A percentile compares a stretch with the other conserved stretches of the same genome.
Conservation (phyloP, 2,329 filamentous ascomycete genomes). For the Trichoderma harzianum region DNA sequence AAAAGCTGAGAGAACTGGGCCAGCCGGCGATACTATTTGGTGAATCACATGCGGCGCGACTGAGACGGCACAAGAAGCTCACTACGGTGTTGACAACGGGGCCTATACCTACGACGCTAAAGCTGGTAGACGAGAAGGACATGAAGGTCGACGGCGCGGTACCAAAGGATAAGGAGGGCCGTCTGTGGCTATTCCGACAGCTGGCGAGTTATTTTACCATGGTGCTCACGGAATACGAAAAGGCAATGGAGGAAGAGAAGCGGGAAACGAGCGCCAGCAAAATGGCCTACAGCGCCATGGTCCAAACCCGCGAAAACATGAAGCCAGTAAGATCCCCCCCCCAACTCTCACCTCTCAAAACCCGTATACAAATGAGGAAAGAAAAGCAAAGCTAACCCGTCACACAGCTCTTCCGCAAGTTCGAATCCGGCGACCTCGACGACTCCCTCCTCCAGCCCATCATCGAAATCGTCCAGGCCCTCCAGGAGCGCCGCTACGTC, state of each 20-base stretch:
- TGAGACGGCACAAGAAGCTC: slow-evolving; percentile 69
- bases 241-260: slow-evolving; percentile 65
- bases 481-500: slow-evolving; percentile 88
- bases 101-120: slow-evolving; percentile 82
- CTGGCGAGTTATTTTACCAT: slow-evolving; percentile 94
- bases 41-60: slow-evolving; percentile 66
- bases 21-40: slow-evolving; percentile 78
- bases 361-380: background rate
- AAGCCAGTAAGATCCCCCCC: slow-evolving; percentile 53
- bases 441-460: slow-evolving; percentile 77
- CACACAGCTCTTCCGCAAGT: slow-evolving; percentile 71
- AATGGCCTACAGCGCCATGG: slow-evolving; percentile 78
- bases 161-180: slow-evolving; percentile 60
- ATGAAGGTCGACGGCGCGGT: slow-evolving; percentile 75
- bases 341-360: background rate
- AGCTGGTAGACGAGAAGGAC: slow-evolving; percentile 75
- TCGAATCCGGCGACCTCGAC: slow-evolving; percentile 78
- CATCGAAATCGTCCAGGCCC: slow-evolving; percentile 85
- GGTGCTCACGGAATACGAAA: slow-evolving; percentile 85
- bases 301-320: slow-evolving; percentile 84
- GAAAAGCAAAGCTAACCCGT: background rate
- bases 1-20: slow-evolving; percentile 65
- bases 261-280: slow-evolving; percentile 72
- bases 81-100: slow-evolving; percentile 62
- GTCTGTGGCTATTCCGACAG: slow-evolving; percentile 76